These are phyloP conservation scores for Guyanaporus albipodus DNA, from an alignment of 768 basidiomycete genomes.

Conservation along the genomic window DNA sequence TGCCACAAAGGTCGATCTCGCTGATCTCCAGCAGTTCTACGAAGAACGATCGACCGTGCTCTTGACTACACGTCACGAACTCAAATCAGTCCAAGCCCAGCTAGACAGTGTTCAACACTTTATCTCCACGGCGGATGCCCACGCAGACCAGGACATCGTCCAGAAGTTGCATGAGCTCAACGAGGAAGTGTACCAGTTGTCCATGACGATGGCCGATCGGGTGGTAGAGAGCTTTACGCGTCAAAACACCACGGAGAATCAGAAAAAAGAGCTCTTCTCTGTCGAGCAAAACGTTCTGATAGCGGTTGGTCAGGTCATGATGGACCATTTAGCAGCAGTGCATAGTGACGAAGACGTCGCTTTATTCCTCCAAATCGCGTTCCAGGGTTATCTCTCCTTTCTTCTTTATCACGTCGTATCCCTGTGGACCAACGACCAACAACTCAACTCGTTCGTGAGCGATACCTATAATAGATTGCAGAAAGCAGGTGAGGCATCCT, in stretches of 20 bases:
- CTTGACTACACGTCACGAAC: not conserved
- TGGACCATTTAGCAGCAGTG: not conserved
- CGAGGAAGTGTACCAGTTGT: slow-evolving; percentile 1
- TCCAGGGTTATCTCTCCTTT: slow-evolving; percentile 4
- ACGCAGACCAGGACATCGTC: slow-evolving; percentile 1
- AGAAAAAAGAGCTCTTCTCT: not conserved
- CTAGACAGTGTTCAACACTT: not conserved
- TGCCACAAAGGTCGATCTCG: no score
- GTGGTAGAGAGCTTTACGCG: not conserved
- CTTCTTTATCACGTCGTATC: not conserved
- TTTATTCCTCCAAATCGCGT: slow-evolving; percentile 4
- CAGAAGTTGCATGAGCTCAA: slow-evolving; percentile 4
- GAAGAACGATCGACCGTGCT: not conserved
- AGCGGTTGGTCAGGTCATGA: not conserved
- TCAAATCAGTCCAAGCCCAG: not conserved
- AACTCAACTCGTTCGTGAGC: not conserved
- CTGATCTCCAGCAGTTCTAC: not conserved
- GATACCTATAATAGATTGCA: slow-evolving; percentile 1
- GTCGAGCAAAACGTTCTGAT: not conserved
- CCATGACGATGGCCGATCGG: not conserved
- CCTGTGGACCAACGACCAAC: slow-evolving; percentile 5
- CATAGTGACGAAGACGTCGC: not conserved
- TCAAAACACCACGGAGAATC: not conserved
- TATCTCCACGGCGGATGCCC: not conserved
- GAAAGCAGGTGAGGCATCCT: not conserved